phyloP scores from a whole-genome alignment of 2,329 filamentous ascomycete species.

The Penicillium sp. region DNA sequence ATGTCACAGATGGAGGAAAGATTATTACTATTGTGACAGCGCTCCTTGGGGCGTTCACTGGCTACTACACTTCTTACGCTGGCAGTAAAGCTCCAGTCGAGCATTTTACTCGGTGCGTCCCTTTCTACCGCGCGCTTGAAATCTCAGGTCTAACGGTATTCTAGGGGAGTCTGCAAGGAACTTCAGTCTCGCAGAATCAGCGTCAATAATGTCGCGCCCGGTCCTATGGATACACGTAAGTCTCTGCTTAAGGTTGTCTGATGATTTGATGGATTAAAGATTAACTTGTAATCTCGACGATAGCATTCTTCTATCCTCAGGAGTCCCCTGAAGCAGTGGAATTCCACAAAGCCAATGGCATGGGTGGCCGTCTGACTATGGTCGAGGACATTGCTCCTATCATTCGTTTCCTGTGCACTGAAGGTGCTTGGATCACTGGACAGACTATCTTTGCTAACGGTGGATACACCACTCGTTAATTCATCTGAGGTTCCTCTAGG shows the following conservation, averaged over 20 bases:
- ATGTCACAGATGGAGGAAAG: slow-evolving; percentile 50
- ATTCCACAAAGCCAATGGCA: slow-evolving; percentile 49
- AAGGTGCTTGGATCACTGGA: slow-evolving; percentile 50
- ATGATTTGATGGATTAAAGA: no score
- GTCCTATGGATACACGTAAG: slow-evolving; percentile 56
- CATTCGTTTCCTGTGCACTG: slow-evolving; percentile 47
- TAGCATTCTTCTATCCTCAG: slow-evolving; percentile 53
- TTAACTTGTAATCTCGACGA: not conserved
- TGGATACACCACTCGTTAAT: slow-evolving; percentile 48
- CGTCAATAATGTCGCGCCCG: slow-evolving; percentile 56
- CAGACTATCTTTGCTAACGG: slow-evolving; percentile 54
- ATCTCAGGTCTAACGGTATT: no score
- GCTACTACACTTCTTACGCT: slow-evolving; percentile 50
- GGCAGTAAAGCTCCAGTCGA: slow-evolving; percentile 62
- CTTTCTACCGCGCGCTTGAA: no score
- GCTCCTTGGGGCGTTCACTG: slow-evolving; percentile 50
- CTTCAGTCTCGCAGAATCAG: slow-evolving; percentile 54
- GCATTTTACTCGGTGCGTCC: slow-evolving; percentile 52
- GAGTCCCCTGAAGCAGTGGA: slow-evolving; percentile 47
- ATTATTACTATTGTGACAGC: slow-evolving; percentile 51
- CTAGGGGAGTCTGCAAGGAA: slow-evolving; percentile 55
- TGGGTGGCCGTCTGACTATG: slow-evolving; percentile 46
- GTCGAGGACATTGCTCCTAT: slow-evolving; percentile 51
- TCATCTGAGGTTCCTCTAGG: no score
- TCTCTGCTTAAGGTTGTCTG: not conserved